A percentile compares a stretch with the other conserved stretches of the same genome.
Evolutionary conservation across 129 eudicot genomes (phyloP).

Genomic region (Centrapalus pauciflorus): DNA sequence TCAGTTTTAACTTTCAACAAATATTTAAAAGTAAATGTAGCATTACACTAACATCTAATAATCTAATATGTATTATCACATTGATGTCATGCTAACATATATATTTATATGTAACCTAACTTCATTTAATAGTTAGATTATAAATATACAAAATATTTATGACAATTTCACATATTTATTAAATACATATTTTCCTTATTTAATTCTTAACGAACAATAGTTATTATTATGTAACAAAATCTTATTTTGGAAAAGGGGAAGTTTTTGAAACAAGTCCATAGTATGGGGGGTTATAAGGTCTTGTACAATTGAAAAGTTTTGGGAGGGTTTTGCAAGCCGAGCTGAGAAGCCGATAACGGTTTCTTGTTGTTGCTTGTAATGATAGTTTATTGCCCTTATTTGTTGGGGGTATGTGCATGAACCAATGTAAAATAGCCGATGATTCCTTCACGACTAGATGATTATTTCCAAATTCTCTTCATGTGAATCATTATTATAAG

Average conservation of each 20-base stretch:
- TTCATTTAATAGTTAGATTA: no score
- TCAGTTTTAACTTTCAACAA: no score
- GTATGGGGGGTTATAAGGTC: constrained; percentile 2
- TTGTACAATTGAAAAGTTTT: not conserved
- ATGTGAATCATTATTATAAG: constrained; percentile 21
- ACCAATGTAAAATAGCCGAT: constrained; percentile 23
- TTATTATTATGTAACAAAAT: not conserved
- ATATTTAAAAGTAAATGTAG: no score
- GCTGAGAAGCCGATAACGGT: constrained; percentile 13
- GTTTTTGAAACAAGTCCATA: constrained; percentile 1
- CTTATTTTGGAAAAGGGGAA: not conserved
- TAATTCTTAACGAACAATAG: not conserved
- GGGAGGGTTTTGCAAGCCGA: constrained; percentile 10
- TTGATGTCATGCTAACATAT: no score
- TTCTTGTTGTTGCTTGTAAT: constrained; percentile 10
- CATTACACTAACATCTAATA: no score
- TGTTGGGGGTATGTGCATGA: constrained; percentile 31
- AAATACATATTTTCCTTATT: not conserved
- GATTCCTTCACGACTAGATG: constrained; percentile 17
- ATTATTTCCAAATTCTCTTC: constrained; percentile 20
- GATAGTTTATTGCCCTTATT: not conserved
- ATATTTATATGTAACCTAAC: no score
- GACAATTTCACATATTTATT: no score
- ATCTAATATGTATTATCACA: no score
- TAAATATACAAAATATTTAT: no score